Conservation (phyloP, 1,284 basidiomycete species). For the Microbotryum silenes-acaulis region DNA sequence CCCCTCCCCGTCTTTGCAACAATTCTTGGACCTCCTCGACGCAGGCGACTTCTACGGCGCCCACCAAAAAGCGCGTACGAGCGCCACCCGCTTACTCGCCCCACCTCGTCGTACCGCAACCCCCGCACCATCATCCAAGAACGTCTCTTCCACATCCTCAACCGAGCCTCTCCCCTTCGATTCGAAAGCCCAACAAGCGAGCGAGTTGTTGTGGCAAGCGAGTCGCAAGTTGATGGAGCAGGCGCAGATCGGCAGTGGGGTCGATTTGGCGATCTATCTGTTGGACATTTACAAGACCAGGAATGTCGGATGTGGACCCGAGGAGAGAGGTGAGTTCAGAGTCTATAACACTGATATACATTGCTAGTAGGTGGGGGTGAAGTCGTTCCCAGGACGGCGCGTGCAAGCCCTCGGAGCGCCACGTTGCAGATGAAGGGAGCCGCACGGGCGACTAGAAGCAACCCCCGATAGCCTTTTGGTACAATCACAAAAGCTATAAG, state of each 20-base stretch:
- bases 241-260: conserved; percentile 77
- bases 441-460: neutral
- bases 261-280: conserved; percentile 68
- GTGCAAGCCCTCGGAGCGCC: neutral
- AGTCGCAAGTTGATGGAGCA: conserved; percentile 74
- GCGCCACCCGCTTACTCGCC: conserved; percentile 66
- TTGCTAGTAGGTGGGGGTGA: no score
- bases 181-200: conserved; percentile 66
- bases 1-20: neutral
- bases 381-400: neutral
- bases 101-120: conserved; percentile 29
- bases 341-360: no score
- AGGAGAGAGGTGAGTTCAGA: conserved; percentile 53
- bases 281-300: conserved; percentile 71
- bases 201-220: conserved; percentile 79
- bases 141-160: neutral
- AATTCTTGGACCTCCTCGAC: conserved; percentile 47
- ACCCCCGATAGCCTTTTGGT: no score
- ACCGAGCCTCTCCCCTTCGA: conserved; percentile 25
- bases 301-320: conserved; percentile 61
- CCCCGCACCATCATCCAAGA: conserved; percentile 2
- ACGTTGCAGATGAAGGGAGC: neutral
- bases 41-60: conserved; percentile 72
- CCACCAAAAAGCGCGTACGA: conserved; percentile 89
- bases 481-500: no score